Evolutionary conservation across 352 stramenopile genomes (phyloP).

Genomic region (Globisporangium heterothallicum): DNA sequence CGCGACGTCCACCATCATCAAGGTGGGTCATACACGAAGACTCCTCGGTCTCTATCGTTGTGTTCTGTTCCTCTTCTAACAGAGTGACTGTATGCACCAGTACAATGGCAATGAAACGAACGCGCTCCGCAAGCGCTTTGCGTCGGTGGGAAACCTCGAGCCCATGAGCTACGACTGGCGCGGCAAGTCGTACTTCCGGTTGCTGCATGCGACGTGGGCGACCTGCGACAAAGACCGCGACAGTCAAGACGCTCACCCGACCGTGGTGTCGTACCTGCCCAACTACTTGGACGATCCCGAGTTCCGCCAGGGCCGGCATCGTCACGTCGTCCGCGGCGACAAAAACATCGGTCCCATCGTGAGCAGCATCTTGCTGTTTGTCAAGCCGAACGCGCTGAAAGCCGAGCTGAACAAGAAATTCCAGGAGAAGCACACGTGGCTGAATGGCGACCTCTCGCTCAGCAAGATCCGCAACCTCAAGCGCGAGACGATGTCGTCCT

Average conservation of each 20-base stretch:
- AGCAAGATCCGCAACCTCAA: conserved; percentile 96
- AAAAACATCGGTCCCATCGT: conserved; percentile 91
- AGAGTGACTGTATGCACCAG: conserved; percentile 23
- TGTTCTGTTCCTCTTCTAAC: neutral
- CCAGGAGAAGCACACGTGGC: conserved; percentile 88
- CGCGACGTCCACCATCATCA: conserved; percentile 73
- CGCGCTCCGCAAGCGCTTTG: conserved; percentile 42
- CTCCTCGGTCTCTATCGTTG: conserved; percentile 1
- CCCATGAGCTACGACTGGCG: conserved; percentile 75
- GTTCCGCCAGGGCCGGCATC: conserved; percentile 77
- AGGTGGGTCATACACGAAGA: conserved; percentile 28
- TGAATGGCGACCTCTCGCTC: conserved; percentile 91
- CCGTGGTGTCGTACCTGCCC: conserved; percentile 40
- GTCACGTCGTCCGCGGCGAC: conserved; percentile 73
- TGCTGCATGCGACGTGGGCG: conserved; percentile 77
- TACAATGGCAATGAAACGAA: conserved; percentile 78
- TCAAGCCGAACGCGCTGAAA: conserved; percentile 94
- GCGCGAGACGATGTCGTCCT: conserved; percentile 71
- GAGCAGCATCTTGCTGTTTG: conserved; percentile 93
- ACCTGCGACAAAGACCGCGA: conserved; percentile 68
- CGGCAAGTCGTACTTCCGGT: conserved; percentile 81
- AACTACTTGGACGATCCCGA: conserved; percentile 84
- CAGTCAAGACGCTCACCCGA: conserved; percentile 67
- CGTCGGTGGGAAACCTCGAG: conserved; percentile 51
- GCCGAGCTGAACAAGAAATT: conserved; percentile 97